phyloP scores from a whole-genome alignment of 176 grass and related monocot species.

The Lolium perenne region DNA sequence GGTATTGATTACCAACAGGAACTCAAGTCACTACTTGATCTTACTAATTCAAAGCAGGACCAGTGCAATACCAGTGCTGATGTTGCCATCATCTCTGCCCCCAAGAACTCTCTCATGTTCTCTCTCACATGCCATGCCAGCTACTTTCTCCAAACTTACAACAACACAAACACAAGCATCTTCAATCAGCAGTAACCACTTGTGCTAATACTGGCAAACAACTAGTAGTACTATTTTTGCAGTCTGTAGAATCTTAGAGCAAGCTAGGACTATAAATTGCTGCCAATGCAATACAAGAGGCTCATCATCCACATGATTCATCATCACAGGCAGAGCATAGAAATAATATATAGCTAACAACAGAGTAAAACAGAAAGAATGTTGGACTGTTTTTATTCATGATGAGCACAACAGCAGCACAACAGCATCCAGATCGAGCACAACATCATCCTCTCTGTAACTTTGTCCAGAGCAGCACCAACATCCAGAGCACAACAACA shows the following conservation, averaged over 20 bases:
- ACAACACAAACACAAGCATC: not conserved
- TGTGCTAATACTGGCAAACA: slow-evolving; percentile 25
- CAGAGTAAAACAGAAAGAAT: slow-evolving; percentile 48
- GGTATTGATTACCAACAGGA: too few relatives aligned
- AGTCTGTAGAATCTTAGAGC: not conserved
- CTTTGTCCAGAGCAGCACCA: too few relatives aligned
- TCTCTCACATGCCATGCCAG: slow-evolving; percentile 1
- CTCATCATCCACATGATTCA: not conserved
- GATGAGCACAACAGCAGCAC: not conserved
- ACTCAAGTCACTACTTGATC: too few relatives aligned
- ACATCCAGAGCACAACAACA: too few relatives aligned
- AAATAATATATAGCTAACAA: not conserved
- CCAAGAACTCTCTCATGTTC: not conserved
- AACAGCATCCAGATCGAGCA: too few relatives aligned
- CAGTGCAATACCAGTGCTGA: not conserved
- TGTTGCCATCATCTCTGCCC: not conserved
- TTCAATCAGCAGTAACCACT: not conserved
- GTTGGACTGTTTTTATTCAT: slow-evolving; percentile 79
- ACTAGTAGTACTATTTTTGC: not conserved
- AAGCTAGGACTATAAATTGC: not conserved
- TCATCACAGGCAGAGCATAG: not conserved
- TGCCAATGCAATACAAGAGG: not conserved
- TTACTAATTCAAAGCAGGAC: too few relatives aligned
- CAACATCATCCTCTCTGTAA: too few relatives aligned
- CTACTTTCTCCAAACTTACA: not conserved